Evolutionary conservation across 345 rosid species (phyloP).

Genomic region (Euphorbia lathyris): DNA sequence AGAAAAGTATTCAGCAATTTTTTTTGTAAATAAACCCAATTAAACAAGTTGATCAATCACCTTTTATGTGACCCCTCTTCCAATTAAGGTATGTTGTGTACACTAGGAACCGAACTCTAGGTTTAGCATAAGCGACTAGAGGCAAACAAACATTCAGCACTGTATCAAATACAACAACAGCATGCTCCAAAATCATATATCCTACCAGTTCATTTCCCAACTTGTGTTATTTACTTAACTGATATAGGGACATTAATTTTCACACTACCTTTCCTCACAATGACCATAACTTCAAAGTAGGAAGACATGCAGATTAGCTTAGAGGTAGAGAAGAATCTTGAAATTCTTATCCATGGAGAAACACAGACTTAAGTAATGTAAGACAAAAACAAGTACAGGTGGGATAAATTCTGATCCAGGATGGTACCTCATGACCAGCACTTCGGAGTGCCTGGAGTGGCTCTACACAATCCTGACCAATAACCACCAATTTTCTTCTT

Average conservation of each 20-base stretch:
- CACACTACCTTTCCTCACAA: background rate
- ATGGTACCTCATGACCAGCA: slow-evolving; percentile 62
- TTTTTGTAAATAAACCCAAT: too few relatives aligned
- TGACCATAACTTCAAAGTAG: background rate
- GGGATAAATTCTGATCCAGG: background rate
- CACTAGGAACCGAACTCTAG: too few relatives aligned
- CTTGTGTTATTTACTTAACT: background rate
- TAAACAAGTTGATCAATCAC: too few relatives aligned
- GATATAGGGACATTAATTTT: background rate
- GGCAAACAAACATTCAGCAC: too few relatives aligned
- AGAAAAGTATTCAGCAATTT: background rate
- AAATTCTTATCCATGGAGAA: background rate
- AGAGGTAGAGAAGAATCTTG: background rate
- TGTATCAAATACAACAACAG: background rate
- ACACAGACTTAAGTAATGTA: background rate
- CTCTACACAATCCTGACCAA: slow-evolving; percentile 82
- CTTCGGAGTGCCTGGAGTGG: slow-evolving; percentile 91
- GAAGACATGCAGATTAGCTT: background rate
- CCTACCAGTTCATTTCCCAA: background rate
- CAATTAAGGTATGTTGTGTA: too few relatives aligned
- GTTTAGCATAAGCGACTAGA: too few relatives aligned
- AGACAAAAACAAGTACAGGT: background rate
- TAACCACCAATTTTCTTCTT: slow-evolving; percentile 63
- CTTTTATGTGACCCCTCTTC: too few relatives aligned
- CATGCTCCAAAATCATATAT: background rate